Percentiles rank a stretch among this genome's conserved stretches.
Conservation (phyloP, 1,284 basidiomycete species). For the Ganoderma leucocontextum region DNA sequence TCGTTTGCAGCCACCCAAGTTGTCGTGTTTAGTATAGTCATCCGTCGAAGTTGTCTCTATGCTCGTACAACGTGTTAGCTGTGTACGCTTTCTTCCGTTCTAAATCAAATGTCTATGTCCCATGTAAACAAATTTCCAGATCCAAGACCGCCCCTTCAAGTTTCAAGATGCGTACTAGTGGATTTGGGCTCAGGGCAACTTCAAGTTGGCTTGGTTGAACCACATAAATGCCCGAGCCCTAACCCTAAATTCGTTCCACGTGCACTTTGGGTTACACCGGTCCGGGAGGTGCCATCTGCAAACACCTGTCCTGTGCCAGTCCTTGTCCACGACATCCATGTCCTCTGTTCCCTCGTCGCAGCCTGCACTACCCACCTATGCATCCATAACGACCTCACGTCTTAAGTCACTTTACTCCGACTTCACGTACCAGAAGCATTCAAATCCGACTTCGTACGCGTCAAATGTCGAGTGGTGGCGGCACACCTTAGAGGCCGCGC, state of each 20-base stretch:
- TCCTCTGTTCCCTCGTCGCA: conserved; percentile 30
- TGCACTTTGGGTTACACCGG: background rate
- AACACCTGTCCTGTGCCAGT: background rate
- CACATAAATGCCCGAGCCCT: background rate
- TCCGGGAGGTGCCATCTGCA: background rate
- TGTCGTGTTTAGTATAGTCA: conserved; percentile 2
- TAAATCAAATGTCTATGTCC: background rate
- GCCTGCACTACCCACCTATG: conserved; percentile 56
- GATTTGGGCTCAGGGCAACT: no score
- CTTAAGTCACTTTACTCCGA: conserved; percentile 90
- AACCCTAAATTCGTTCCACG: conserved; percentile 8
- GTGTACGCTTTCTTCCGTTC: background rate
- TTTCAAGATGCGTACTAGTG: background rate
- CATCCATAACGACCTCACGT: conserved; percentile 62
- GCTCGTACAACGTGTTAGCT: conserved; percentile 7
- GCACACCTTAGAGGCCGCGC: conserved; percentile 68
- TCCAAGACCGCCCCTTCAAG: no score
- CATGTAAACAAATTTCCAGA: background rate
- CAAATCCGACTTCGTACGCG: conserved; percentile 85
- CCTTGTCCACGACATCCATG: conserved; percentile 31
- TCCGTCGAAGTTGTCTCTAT: conserved; percentile 4
- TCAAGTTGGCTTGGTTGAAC: no score
- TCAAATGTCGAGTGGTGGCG: conserved; percentile 92
- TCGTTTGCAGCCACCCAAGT: background rate
- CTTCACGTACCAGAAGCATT: conserved; percentile 82